Percentiles rank a stretch among this genome's conserved stretches.
These are phyloP conservation scores for Magnaporthiopsis poae DNA, from an alignment of 2,329 filamentous ascomycete species.

Conservation along the genomic window DNA sequence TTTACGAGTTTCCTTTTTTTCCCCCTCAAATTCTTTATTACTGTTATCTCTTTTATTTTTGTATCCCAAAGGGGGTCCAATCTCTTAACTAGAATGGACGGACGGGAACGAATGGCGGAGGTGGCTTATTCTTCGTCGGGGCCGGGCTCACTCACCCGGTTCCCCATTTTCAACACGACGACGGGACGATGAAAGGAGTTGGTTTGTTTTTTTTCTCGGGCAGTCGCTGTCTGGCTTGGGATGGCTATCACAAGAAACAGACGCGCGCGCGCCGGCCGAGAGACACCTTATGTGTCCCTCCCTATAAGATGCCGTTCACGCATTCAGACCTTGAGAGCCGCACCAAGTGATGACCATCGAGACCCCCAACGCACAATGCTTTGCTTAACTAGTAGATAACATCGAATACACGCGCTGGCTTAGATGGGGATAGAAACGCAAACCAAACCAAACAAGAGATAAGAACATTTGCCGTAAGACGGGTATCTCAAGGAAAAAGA, in stretches of 20 bases:
- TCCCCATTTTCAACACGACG: not conserved
- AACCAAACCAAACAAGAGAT: not conserved
- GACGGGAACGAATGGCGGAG: not conserved
- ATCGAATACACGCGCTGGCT: not conserved
- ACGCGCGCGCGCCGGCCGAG: not conserved
- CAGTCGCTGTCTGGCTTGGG: not conserved
- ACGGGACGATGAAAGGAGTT: not conserved
- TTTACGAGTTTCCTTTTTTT: not conserved
- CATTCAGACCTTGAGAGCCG: too few relatives aligned
- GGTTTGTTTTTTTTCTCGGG: not conserved
- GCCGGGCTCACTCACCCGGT: not conserved
- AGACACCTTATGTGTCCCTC: not conserved
- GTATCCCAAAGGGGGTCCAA: not conserved
- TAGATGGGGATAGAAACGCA: not conserved
- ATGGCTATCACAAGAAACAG: not conserved
- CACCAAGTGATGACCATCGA: too few relatives aligned
- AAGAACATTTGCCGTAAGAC: not conserved
- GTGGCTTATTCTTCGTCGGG: not conserved
- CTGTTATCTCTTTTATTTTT: too few relatives aligned
- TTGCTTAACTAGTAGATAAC: not conserved
- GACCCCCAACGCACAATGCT: not conserved
- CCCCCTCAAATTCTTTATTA: too few relatives aligned
- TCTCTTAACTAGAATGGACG: not conserved
- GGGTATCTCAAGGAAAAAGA: not conserved
- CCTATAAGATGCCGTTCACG: too few relatives aligned